phyloP scores from a whole-genome alignment of 768 basidiomycete species.

The Auricularia sp. region DNA sequence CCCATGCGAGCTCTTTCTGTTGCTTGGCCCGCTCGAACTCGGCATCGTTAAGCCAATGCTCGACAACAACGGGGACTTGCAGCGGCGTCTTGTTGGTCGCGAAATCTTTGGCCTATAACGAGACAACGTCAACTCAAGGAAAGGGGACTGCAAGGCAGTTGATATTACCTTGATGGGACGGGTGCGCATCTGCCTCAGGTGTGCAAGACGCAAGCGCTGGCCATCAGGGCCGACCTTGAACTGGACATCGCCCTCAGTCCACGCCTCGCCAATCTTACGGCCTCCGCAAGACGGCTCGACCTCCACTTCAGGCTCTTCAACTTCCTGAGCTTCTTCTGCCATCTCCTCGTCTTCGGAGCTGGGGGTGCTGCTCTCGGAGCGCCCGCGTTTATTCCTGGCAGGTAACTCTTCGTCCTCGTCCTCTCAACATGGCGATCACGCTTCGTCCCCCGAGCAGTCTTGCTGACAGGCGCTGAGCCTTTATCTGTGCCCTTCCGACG shows the following conservation, averaged over 20 bases:
- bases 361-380: background rate
- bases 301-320: constrained; percentile 36
- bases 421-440: background rate
- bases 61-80: constrained; percentile 60
- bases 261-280: constrained; percentile 61
- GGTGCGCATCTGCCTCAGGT: constrained; percentile 61
- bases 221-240: constrained; percentile 68
- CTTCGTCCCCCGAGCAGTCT: background rate
- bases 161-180: constrained; percentile 57
- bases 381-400: background rate
- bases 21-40: constrained; percentile 58
- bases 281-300: constrained; percentile 42
- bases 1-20: constrained; percentile 55
- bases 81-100: constrained; percentile 47
- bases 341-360: background rate
- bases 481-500: background rate
- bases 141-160: constrained; percentile 11
- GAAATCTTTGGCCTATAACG: constrained; percentile 60
- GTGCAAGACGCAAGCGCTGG: constrained; percentile 53
- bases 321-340: background rate
- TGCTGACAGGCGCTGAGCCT: background rate
- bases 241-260: constrained; percentile 58
- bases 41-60: constrained; percentile 68
- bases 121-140: constrained; percentile 5
- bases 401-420: background rate